Base-by-base conservation (phyloP, 345 rosid species). In the Eucalyptus curtisii region DNA sequence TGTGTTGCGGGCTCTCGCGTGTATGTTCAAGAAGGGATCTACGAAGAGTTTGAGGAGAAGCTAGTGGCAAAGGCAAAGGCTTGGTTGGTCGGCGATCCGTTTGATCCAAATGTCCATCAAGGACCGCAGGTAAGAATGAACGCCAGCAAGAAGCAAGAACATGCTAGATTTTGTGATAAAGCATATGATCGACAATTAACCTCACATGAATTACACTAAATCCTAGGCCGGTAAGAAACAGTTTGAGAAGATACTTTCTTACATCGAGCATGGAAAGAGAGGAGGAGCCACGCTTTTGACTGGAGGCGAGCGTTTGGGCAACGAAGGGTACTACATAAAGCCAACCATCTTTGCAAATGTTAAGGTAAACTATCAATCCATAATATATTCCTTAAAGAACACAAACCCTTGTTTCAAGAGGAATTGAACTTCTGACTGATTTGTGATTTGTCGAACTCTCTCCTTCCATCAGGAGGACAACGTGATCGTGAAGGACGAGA, bases 1-100 rank as follows among this genome's bases (percentile, higher is more conserved):
- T 97, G 98, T 4, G 95, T 92, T 4, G 95, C 99, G 17, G 86
- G 96, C 88, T 96, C 99, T 49, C 96, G 99, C 19, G 95, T 94
- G 16, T 96, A 87, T 89, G 98, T 96, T 22, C 99, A 97, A 86
- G 99, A 95, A 90, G 95, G 94, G 19, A 94, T 97, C 52, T 96
- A 95, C 49, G 95, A 94, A 71, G 91, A 94, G 88, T 89, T 95
- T 85, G 94, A 88, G 20, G 89, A 90, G 86, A 95, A 95, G 85
- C 55, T 95, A 90, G 93, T 89, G 5, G 95, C 93, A 84, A 95
- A 95, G 88, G 94, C 95, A 8, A 93, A 94, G 90, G 68, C 61
- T 24, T 93, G 95, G 94, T 86, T 80, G 10, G 97, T 96, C 42
- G 99, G 97, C 7, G 97, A 97, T 86, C 97, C 98, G 71, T 95